phyloP scores from a whole-genome alignment of 768 basidiomycete species.

The Dioszegia hungarica region DNA sequence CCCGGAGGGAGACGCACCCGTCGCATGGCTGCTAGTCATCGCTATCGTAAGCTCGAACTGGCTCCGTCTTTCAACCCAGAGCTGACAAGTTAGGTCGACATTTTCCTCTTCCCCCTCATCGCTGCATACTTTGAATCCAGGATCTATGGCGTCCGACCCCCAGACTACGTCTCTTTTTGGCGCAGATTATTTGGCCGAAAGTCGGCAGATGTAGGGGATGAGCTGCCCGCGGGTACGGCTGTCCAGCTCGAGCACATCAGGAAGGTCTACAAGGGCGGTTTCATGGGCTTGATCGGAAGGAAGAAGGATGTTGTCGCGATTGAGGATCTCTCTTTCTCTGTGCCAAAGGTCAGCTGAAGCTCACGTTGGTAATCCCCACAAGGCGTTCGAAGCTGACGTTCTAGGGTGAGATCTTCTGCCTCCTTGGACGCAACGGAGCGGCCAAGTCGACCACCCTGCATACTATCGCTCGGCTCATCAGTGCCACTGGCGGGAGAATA shows the following conservation, averaged over 20 bases:
- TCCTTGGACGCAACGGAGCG: constrained; percentile 66
- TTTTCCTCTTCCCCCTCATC: constrained; percentile 70
- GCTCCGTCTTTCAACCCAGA: neutral
- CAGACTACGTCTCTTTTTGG: constrained; percentile 11
- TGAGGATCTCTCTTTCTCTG: constrained; percentile 61
- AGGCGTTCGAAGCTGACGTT: neutral
- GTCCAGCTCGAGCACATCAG: constrained; percentile 16
- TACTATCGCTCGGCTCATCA: constrained; percentile 62
- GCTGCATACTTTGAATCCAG: constrained; percentile 59
- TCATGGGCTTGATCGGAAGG: constrained; percentile 16
- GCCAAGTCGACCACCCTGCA: constrained; percentile 72
- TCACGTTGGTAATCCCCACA: neutral
- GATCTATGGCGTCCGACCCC: constrained; percentile 58
- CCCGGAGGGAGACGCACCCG: constrained; percentile 57
- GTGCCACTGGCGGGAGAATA: constrained; percentile 59
- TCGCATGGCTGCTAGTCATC: constrained; percentile 62
- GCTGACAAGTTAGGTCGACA: constrained; percentile 55
- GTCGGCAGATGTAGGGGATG: neutral
- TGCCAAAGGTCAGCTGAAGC: constrained; percentile 54
- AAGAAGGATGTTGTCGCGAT: constrained; percentile 59
- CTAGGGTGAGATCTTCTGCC: constrained; percentile 64
- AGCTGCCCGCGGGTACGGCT: constrained; percentile 10
- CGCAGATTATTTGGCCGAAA: constrained; percentile 1
- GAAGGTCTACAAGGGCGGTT: constrained; percentile 19
- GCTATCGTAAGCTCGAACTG: constrained; percentile 56